A percentile compares a stretch with the other conserved stretches of the same genome.
These are phyloP conservation scores for Lomentospora prolificans DNA, from an alignment of 2,329 filamentous ascomycete genomes.

Conservation along the genomic window DNA sequence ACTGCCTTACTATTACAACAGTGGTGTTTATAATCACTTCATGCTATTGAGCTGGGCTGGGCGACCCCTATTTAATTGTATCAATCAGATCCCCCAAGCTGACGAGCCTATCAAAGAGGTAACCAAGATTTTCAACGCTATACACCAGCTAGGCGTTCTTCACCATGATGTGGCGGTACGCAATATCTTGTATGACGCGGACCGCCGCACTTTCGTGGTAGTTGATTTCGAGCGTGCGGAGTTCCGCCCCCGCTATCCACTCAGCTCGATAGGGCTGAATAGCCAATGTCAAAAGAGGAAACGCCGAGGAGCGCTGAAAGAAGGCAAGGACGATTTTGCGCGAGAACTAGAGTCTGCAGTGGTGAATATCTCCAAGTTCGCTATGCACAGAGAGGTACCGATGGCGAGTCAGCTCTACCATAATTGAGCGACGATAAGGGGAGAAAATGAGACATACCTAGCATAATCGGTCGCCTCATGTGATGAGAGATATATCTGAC, in stretches of 20 bases:
- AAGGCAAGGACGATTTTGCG: slow-evolving; percentile 14
- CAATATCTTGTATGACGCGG: slow-evolving; percentile 21
- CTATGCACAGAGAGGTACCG: too few relatives aligned
- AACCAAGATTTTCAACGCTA: slow-evolving; percentile 5
- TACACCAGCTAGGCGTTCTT: slow-evolving; percentile 17
- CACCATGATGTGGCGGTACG: slow-evolving; percentile 19
- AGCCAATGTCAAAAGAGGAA: slow-evolving; percentile 16
- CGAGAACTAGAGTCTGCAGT: neutral
- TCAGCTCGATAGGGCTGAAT: slow-evolving; percentile 14
- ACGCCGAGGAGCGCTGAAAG: slow-evolving; percentile 14
- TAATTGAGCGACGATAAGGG: too few relatives aligned
- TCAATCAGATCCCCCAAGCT: slow-evolving; percentile 9
- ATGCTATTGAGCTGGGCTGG: slow-evolving; percentile 23
- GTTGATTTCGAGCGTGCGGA: slow-evolving; percentile 22
- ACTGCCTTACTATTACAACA: slow-evolving; percentile 21
- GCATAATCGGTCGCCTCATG: too few relatives aligned
- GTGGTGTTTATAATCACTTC: slow-evolving; percentile 20
- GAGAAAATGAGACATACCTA: too few relatives aligned
- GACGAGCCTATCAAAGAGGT: neutral
- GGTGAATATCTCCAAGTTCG: neutral
- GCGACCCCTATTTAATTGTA: slow-evolving; percentile 5
- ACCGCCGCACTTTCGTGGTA: slow-evolving; percentile 18
- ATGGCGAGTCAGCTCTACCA: too few relatives aligned
- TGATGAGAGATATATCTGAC: too few relatives aligned
- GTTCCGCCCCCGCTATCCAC: slow-evolving; percentile 14